These are phyloP conservation scores for Hansfordia pulvinata DNA, from an alignment of 2,329 filamentous ascomycete genomes.

Conservation along the genomic window DNA sequence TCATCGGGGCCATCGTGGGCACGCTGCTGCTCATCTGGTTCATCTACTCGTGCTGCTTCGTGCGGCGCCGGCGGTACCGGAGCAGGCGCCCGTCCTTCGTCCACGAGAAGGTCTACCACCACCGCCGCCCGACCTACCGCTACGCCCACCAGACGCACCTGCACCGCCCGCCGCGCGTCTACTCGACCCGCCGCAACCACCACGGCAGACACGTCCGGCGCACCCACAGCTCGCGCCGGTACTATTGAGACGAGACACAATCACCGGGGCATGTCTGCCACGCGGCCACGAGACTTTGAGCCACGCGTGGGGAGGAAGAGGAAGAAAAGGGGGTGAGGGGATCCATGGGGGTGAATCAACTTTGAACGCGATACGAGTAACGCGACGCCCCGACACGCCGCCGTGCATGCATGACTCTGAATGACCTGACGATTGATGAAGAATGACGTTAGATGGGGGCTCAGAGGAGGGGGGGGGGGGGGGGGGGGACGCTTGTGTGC, in stretches of 20 bases:
- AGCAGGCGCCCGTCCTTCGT: conserved; percentile 12
- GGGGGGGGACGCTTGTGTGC: no score
- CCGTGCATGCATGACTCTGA: no score
- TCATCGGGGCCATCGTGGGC: conserved; percentile 32
- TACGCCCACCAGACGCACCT: conserved; percentile 3
- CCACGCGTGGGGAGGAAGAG: no score
- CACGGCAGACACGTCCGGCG: neutral
- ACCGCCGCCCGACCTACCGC: conserved; percentile 5
- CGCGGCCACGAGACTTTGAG: no score
- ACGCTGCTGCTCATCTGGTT: conserved; percentile 32
- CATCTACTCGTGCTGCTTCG: conserved; percentile 27
- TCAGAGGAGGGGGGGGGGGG: no score
- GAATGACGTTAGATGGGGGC: no score
- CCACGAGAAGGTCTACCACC: conserved; percentile 9
- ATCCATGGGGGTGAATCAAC: no score
- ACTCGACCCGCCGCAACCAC: conserved; percentile 4
- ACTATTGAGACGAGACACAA: neutral
- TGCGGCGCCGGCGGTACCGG: conserved; percentile 16
- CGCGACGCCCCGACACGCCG: no score
- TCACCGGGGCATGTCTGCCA: no score
- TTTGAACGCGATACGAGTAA: no score
- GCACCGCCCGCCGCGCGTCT: conserved; percentile 8
- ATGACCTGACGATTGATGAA: no score
- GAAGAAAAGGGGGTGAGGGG: no score
- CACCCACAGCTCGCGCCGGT: neutral